phyloP scores from a whole-genome alignment of 164 flowering plant genomes.

The Echeveria elegans region DNA sequence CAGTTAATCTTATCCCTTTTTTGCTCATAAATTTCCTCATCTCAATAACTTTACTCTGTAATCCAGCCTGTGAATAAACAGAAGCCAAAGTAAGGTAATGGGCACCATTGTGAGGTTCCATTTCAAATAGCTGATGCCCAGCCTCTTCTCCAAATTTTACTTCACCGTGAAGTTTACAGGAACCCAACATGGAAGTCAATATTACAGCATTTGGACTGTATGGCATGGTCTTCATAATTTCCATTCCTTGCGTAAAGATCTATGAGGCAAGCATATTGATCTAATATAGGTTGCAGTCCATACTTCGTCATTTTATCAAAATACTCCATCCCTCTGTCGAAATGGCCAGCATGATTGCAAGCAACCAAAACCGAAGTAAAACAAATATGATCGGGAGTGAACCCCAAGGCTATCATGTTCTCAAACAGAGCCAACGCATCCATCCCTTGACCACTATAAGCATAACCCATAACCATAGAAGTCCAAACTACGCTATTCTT shows the following conservation, averaged over 20 bases:
- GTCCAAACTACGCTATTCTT: constrained; percentile 31
- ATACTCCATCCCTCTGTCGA: constrained; percentile 32
- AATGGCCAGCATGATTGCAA: constrained; percentile 42
- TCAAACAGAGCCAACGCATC: constrained; percentile 35
- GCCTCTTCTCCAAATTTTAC: constrained; percentile 34
- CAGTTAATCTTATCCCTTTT: constrained; percentile 21
- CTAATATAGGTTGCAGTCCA: constrained; percentile 33
- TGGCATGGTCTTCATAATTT: constrained; percentile 40
- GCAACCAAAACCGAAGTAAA: constrained; percentile 46
- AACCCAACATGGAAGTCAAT: constrained; percentile 39
- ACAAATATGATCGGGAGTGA: constrained; percentile 29
- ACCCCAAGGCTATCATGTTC: constrained; percentile 16
- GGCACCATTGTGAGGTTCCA: constrained; percentile 24
- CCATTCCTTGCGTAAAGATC: constrained; percentile 41
- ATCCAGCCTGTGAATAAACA: constrained; percentile 35
- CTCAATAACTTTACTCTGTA: constrained; percentile 28
- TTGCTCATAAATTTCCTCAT: constrained; percentile 26
- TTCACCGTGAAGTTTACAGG: constrained; percentile 33
- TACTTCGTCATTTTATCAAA: constrained; percentile 35
- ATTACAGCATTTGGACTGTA: constrained; percentile 30
- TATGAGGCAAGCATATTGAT: constrained; percentile 42
- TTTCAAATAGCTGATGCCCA: constrained; percentile 23
- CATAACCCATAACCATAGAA: constrained; percentile 38
- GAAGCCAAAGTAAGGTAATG: constrained; percentile 31
- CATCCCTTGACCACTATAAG: constrained; percentile 33